A percentile compares a stretch with the other conserved stretches of the same genome.
These are phyloP conservation scores for Populus ilicifolia DNA, from an alignment of 345 rosid species.

Conservation along the genomic window DNA sequence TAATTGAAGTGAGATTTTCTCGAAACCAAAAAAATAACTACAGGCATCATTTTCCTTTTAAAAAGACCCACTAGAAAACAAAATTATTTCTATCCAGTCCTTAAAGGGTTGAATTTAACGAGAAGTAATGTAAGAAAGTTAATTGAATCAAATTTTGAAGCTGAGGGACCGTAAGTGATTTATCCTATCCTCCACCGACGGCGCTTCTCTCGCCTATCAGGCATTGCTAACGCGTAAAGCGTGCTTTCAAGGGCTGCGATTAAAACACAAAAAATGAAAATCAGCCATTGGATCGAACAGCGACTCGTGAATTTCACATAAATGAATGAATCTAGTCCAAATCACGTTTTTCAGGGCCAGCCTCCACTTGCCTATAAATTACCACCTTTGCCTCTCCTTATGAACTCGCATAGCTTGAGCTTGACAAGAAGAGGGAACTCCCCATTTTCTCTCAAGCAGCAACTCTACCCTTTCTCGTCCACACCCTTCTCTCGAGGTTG, in stretches of 20 bases:
- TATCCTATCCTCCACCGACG: neutral
- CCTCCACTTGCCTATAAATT: neutral
- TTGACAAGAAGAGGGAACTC: neutral
- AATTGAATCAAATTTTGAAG: neutral
- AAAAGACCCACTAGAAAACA: too few species aligned
- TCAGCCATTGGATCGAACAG: neutral
- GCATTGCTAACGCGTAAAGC: neutral
- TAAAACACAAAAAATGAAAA: too few species aligned
- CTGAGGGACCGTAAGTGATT: neutral
- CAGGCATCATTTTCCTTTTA: too few species aligned
- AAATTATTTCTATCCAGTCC: too few species aligned
- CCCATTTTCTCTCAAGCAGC: neutral
- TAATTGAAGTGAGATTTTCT: too few species aligned
- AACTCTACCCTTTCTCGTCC: neutral
- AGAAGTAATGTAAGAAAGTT: too few species aligned
- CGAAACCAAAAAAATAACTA: too few species aligned
- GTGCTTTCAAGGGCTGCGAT: neutral
- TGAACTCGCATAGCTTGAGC: neutral
- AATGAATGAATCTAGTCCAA: conserved; percentile 14
- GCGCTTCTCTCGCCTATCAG: neutral
- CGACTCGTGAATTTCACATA: neutral
- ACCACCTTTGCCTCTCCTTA: neutral
- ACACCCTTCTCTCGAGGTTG: neutral
- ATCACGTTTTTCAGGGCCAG: neutral
- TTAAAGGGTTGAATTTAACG: too few species aligned